Base-by-base conservation (phyloP, 306 rosid genomes). In the Morella rubra region DNA sequence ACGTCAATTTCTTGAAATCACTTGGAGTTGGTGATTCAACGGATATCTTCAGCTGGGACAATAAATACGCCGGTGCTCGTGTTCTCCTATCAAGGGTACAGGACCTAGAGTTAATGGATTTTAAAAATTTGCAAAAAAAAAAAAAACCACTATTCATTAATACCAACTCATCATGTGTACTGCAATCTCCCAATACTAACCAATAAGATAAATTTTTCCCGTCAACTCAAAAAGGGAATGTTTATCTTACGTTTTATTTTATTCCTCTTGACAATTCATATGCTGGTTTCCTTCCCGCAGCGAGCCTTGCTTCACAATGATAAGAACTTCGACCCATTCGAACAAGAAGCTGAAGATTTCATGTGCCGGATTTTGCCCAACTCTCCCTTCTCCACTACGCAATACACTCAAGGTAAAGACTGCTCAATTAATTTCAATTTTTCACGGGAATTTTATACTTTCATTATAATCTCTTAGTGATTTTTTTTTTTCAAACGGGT, bases 41-140 rank as follows among this genome's bases (percentile, higher is more conserved):
- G 16, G 96, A 95, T 71, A 79, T 88, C 62, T 95, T 95, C 85
- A 92, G 98, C 73, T 95, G 98, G 97, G 98, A 95, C 82, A 90
- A 95, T 90, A 95, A 95, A 72, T 95, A 76, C 83, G 97, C 97
- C 1, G 98, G 98, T 76, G 93, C 97, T 68, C 90, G 81, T 74
- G 96, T 95, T 59, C 93, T 95, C 73, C 84, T 90, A 24, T 84
- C 98, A 51, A 89, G 96, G 91, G 97, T 90, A 91, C 80, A 50
- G 16, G 20, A 13, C 44, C 13, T 7, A 50, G 6, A 7, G 37
- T 32, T 44, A 4, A 6, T 68, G 19, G 69, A 8, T 24, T 4
- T 0, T 12, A 15, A 49, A 3, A 49, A 0, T 32, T 32, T 32
- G 53, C 3, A 1, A 5, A 59, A 58, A 58, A 20, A n/a, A 20